Conservation (phyloP, 2,329 filamentous ascomycete genomes). For the Microdochium paspali region DNA sequence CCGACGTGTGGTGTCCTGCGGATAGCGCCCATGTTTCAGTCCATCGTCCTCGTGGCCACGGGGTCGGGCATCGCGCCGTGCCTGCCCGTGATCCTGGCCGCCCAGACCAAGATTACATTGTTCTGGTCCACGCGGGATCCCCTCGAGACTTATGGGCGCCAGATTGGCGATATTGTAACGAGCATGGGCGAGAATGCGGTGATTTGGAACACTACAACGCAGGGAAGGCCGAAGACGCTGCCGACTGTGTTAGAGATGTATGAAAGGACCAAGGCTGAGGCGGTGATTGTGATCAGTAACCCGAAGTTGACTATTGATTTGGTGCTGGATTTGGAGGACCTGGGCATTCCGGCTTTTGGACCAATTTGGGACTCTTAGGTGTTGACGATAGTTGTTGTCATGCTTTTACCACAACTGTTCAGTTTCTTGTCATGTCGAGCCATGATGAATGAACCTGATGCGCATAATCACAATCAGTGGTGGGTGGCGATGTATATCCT, state of each 20-base stretch:
- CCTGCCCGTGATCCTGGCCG: conserved; percentile 16
- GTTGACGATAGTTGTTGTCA: too few species aligned
- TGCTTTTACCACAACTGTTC: too few species aligned
- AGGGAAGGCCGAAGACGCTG: conserved; percentile 20
- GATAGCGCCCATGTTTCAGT: conserved; percentile 45
- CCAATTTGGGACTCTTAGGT: conserved; percentile 22
- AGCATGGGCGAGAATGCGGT: conserved; percentile 19
- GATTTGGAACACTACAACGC: conserved; percentile 19
- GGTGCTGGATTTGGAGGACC: conserved; percentile 18
- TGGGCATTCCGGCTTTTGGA: conserved; percentile 22
- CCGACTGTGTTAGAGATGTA: conserved; percentile 14
- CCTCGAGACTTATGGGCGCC: conserved; percentile 21
- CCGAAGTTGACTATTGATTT: conserved; percentile 18
- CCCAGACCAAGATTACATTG: conserved; percentile 26
- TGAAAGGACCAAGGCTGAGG: conserved; percentile 18
- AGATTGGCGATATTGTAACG: conserved; percentile 14
- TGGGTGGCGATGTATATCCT: too few species aligned
- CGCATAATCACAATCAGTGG: too few species aligned
- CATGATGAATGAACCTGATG: too few species aligned
- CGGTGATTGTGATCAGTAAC: conserved; percentile 25
- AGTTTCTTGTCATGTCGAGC: too few species aligned
- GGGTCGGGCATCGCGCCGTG: conserved; percentile 56
- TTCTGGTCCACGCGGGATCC: conserved; percentile 26
- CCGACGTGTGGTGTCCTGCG: conserved; percentile 50
- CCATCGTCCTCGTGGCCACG: conserved; percentile 50